Conservation (phyloP, 1,284 basidiomycete species). For the Cryptococcus floricola region DNA sequence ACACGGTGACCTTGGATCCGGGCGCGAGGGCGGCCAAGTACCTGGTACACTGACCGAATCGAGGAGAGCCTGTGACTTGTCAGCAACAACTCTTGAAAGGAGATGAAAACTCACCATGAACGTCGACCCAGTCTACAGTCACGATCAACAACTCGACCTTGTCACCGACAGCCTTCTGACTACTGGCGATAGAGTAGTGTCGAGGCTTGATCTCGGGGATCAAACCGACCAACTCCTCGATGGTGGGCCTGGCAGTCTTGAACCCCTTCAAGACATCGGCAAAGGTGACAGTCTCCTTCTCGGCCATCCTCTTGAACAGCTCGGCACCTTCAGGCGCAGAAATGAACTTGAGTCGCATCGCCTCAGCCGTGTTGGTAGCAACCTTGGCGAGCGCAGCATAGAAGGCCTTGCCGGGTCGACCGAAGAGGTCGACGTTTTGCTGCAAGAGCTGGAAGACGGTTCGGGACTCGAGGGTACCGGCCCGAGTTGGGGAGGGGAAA, state of each 20-base stretch:
- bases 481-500: constrained; percentile 61
- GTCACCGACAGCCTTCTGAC: constrained; percentile 90
- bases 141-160: constrained; percentile 92
- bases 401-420: constrained; percentile 92
- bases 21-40: constrained; percentile 79
- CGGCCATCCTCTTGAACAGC: constrained; percentile 91
- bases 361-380: constrained; percentile 69
- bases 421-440: constrained; percentile 95
- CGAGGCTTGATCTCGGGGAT: constrained; percentile 93
- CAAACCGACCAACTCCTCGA: constrained; percentile 80
- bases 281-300: constrained; percentile 93
- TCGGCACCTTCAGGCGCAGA: constrained; percentile 84
- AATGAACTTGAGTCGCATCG: constrained; percentile 84
- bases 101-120: constrained; percentile 63
- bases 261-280: constrained; percentile 82
- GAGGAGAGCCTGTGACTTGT: constrained; percentile 58
- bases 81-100: too few species aligned
- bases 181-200: constrained; percentile 96
- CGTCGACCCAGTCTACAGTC: constrained; percentile 89
- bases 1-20: constrained; percentile 93
- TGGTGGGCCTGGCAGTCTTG: constrained; percentile 70
- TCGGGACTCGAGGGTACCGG: constrained; percentile 62
- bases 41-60: constrained; percentile 93
- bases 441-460: constrained; percentile 95
- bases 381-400: constrained; percentile 80